phyloP scores from a whole-genome alignment of 139 green algal species.

The Mesostigma viride region DNA sequence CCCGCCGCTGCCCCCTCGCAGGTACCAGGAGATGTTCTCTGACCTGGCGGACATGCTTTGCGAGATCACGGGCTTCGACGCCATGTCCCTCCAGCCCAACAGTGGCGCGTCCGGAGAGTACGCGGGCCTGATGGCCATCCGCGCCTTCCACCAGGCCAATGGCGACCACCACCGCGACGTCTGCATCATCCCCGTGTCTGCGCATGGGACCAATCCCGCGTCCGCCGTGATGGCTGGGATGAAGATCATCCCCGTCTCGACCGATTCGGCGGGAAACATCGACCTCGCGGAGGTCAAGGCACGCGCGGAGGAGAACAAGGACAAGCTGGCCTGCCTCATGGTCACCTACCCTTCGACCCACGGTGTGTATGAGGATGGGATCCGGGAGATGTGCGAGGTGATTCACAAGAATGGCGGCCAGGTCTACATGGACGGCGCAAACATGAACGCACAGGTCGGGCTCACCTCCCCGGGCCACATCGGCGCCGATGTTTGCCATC shows the following conservation, averaged over 20 bases:
- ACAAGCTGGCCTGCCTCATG: constrained; percentile 95
- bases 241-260: constrained; percentile 80
- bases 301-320: constrained; percentile 66
- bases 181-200: constrained; percentile 96
- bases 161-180: constrained; percentile 80
- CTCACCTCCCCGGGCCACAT: constrained; percentile 93
- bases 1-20: not conserved
- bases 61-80: constrained; percentile 95
- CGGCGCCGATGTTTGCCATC: constrained; percentile 96
- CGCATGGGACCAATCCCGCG: constrained; percentile 96
- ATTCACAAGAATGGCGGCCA: constrained; percentile 86
- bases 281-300: constrained; percentile 80
- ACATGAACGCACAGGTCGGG: constrained; percentile 97
- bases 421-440: constrained; percentile 99
- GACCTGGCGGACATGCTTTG: constrained; percentile 82
- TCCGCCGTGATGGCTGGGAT: constrained; percentile 93
- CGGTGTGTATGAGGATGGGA: constrained; percentile 94
- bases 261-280: constrained; percentile 80
- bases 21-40: constrained; percentile 82
- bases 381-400: constrained; percentile 90
- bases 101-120: constrained; percentile 91
- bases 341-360: constrained; percentile 96
- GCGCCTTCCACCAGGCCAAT: constrained; percentile 74
- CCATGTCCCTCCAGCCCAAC: constrained; percentile 92
- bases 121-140: constrained; percentile 95